phyloP scores from a whole-genome alignment of 2,329 filamentous ascomycete species.

The Lasiodiplodia sp. region DNA sequence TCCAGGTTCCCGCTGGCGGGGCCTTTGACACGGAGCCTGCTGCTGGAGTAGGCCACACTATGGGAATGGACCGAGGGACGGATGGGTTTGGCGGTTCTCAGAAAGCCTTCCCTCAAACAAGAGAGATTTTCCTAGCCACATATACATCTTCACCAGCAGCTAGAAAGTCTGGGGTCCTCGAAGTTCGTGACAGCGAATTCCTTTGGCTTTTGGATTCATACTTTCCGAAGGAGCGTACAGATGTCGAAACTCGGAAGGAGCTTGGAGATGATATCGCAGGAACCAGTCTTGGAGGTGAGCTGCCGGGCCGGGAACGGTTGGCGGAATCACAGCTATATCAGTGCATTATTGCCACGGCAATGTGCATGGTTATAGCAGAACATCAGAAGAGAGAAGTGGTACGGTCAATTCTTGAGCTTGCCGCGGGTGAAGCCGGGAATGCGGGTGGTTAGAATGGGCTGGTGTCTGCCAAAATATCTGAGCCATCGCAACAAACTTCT shows the following conservation, averaged over 20 bases:
- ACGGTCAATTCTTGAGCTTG: neutral
- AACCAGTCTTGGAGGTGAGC: slow-evolving; percentile 30
- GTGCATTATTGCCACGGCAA: slow-evolving; percentile 42
- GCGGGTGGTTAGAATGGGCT: neutral
- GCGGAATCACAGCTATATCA: slow-evolving; percentile 37
- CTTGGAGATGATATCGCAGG: neutral
- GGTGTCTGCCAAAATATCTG: too few species aligned
- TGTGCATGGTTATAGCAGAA: slow-evolving; percentile 45
- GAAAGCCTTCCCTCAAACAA: neutral
- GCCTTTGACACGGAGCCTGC: neutral
- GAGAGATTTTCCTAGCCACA: slow-evolving; percentile 40
- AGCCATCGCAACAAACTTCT: too few species aligned
- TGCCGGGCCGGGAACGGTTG: neutral
- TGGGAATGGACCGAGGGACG: neutral
- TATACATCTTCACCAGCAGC: slow-evolving; percentile 39
- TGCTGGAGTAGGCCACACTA: neutral
- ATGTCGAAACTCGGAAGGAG: too few species aligned
- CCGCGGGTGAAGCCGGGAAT: neutral
- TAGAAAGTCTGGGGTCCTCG: slow-evolving; percentile 40
- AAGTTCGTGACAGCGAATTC: slow-evolving; percentile 39
- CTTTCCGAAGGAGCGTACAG: neutral
- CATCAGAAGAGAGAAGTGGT: slow-evolving; percentile 40
- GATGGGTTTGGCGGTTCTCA: neutral
- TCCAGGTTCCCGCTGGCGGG: slow-evolving; percentile 31
- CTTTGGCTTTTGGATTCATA: slow-evolving; percentile 31